Evolutionary conservation across 371 early-diverging fungal species (phyloP).

Genomic region (Actinomortierella ambigua): DNA sequence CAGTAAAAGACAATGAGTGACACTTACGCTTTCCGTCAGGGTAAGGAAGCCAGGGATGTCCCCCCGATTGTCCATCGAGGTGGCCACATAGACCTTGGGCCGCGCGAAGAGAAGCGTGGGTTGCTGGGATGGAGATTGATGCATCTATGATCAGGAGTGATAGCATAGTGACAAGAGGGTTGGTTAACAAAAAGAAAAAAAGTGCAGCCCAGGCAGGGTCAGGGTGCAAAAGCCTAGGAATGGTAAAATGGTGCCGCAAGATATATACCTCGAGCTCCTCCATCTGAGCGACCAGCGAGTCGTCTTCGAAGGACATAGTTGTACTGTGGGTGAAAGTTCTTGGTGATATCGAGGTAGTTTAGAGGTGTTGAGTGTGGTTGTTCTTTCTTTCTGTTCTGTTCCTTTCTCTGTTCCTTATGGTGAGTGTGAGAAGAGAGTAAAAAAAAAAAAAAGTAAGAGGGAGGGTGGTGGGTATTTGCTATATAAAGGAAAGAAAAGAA

Average conservation of each 20-base stretch:
- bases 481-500: conserved; percentile 3
- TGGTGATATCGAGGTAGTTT: no score
- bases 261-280: conserved; percentile 43
- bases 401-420: no score
- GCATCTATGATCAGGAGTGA: conserved; percentile 11
- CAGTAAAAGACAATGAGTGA: no score
- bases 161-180: no score
- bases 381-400: no score
- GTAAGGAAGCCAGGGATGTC: conserved; percentile 40
- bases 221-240: neutral
- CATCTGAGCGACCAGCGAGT: conserved; percentile 42
- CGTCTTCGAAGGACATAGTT: conserved; percentile 7
- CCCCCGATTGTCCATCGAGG: conserved; percentile 29
- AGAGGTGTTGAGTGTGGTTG: no score
- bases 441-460: neutral
- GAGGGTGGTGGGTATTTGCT: neutral
- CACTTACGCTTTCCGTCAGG: conserved; percentile 29
- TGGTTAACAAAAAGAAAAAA: neutral
- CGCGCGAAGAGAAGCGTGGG: conserved; percentile 29
- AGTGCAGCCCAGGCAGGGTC: no score
- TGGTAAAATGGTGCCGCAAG: no score
- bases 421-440: neutral
- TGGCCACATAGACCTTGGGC: conserved; percentile 34
- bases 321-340: no score
- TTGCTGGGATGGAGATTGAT: conserved; percentile 10